Base-by-base conservation (phyloP, 1,139 yeast genomes). In the Hemisphaericaspora lyxosophila region DNA sequence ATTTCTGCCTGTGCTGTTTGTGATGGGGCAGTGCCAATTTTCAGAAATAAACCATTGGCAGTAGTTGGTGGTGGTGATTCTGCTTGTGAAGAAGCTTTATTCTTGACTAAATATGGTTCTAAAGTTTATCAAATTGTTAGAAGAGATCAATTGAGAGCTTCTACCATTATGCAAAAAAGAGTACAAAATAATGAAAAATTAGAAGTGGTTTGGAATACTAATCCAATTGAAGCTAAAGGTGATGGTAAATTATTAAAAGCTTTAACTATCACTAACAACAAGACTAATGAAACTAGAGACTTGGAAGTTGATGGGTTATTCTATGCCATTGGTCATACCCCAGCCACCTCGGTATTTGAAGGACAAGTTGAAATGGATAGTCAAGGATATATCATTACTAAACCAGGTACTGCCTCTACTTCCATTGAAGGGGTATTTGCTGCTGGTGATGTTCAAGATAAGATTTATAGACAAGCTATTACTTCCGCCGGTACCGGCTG, bases 401-500 rank as follows among this genome's bases (percentile, higher is more conserved):
- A 72, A 31, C 96, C 97, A 53, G 98, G 97, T 45, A 73, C 95
- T 14, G 72, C 97, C 22, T 66, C 72, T 53, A 94, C 98, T 35
- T 82, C 94, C n/a, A 78, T 90, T 46, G 80, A 79, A 57, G 97
- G 97, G 62, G 86, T 92, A 46, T 92, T 84, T 54, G 99, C 99
- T 45, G 98, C 98, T 45, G 98, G 99, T 70, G 99, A 92, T 63
- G 98, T 92, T 38, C 98, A 92, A 68, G 99, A 92, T 65, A 85
- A 88, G 67, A 80, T 79, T 61, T 92, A 90, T 68, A 86, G 98
- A 82, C 99, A 92, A 73, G 99, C 99, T 43, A 88, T 92, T 60
- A 92, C 99, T 36, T 89, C 97, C 60, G 98, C 98, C 23, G 99
- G 98, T 59, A 79, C 96, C 49, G 99, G 99, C 47, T 92, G 98